Evolutionary conservation across 208 protist genomes (phyloP).

Genomic region (Crithidia fasciculata): DNA sequence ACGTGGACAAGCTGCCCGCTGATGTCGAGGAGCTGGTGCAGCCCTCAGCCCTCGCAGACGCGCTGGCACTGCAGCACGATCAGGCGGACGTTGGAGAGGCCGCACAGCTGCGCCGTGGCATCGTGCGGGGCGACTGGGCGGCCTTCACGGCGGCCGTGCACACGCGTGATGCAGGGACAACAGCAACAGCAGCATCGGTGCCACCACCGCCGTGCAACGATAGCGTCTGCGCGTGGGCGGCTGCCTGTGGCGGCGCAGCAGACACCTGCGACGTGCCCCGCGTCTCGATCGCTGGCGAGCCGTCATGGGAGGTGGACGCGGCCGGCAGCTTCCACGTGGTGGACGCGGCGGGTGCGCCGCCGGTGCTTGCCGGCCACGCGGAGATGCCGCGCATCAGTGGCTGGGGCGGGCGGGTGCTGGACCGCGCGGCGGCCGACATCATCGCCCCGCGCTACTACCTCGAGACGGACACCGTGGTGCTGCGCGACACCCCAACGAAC

Average conservation of each 20-base stretch:
- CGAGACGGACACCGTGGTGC: not conserved
- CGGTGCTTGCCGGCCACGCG: slow-evolving; percentile 3
- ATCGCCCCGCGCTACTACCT: slow-evolving; percentile 17
- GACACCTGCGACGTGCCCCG: slow-evolving; percentile 8
- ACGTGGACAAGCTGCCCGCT: slow-evolving; percentile 3
- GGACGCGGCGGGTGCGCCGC: not conserved
- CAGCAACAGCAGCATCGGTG: not conserved
- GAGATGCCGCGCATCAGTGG: slow-evolving; percentile 7
- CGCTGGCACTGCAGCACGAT: not conserved
- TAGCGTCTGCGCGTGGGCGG: slow-evolving; percentile 8
- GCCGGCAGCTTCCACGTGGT: slow-evolving; percentile 8
- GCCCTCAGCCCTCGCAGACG: not conserved
- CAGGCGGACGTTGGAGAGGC: not conserved
- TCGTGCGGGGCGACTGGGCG: slow-evolving; percentile 7
- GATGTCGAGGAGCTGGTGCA: slow-evolving; percentile 10
- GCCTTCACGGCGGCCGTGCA: slow-evolving; percentile 3
- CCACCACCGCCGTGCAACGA: not conserved
- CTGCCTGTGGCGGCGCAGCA: not conserved
- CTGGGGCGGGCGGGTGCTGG: slow-evolving; percentile 15
- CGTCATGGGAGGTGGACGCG: slow-evolving; percentile 9
- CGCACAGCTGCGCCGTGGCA: slow-evolving; percentile 4
- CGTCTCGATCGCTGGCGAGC: slow-evolving; percentile 1
- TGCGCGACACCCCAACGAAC: not conserved
- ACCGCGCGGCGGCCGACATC: slow-evolving; percentile 19
- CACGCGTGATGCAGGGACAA: not conserved